These are phyloP conservation scores for Ordospora colligata DNA, from an alignment of 371 early-diverging fungal species.

Conservation along the genomic window DNA sequence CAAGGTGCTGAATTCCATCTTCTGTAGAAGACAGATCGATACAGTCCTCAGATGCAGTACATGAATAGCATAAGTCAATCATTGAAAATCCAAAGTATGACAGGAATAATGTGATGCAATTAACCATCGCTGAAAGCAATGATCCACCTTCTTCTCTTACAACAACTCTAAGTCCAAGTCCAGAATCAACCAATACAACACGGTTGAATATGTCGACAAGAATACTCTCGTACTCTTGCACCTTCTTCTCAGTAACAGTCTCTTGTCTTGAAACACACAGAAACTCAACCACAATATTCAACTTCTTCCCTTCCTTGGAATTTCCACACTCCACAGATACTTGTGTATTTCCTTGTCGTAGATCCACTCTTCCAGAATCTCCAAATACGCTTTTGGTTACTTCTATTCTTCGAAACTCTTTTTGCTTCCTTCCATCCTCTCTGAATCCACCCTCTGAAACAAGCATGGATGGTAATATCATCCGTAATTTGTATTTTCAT, in stretches of 20 bases:
- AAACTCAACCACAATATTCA: slow-evolving; percentile 27
- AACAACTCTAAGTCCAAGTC: slow-evolving; percentile 25
- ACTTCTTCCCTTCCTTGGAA: slow-evolving; percentile 13
- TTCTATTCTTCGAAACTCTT: slow-evolving; percentile 14
- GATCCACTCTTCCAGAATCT: background rate
- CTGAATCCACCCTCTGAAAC: slow-evolving; percentile 25
- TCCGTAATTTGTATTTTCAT: background rate
- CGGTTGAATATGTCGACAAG: slow-evolving; percentile 28
- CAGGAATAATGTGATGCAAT: slow-evolving; percentile 30
- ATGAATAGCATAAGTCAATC: slow-evolving; percentile 26
- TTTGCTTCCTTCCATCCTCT: slow-evolving; percentile 32
- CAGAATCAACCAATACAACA: slow-evolving; percentile 4
- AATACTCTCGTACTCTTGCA: slow-evolving; percentile 1
- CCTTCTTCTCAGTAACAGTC: slow-evolving; percentile 4
- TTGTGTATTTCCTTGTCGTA: slow-evolving; percentile 23
- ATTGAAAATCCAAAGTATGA: slow-evolving; percentile 37
- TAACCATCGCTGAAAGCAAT: slow-evolving; percentile 33
- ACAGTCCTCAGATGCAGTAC: background rate
- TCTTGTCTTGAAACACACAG: slow-evolving; percentile 18
- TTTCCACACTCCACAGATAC: slow-evolving; percentile 1
- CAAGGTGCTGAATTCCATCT: background rate
- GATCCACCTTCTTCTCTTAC: slow-evolving; percentile 44
- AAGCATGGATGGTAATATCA: background rate
- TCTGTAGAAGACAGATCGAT: slow-evolving; percentile 34
- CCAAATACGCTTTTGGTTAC: background rate